A percentile compares a stretch with the other conserved stretches of the same genome.
Evolutionary conservation across 495 filamentous ascomycete species (phyloP).

Genomic region (Tuber umbilicatum): DNA sequence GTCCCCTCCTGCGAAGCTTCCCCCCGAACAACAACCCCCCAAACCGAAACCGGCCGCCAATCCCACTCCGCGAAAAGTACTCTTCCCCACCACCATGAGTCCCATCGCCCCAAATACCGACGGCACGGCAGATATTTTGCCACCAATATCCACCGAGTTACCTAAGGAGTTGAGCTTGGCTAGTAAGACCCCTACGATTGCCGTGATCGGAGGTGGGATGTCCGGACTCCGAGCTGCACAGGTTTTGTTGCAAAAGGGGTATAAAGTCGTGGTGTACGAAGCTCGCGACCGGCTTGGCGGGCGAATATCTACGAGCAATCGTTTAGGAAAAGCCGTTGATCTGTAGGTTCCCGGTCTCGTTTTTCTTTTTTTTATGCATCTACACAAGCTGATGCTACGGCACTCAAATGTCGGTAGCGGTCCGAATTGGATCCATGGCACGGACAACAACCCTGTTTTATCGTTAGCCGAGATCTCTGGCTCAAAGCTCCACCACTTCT

Average conservation of each 20-base stretch:
- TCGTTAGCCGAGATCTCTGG: conserved; percentile 64
- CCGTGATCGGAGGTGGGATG: conserved; percentile 78
- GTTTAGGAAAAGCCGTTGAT: conserved; percentile 48
- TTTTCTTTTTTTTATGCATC: conserved; percentile 6
- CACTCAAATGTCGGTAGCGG: conserved; percentile 51
- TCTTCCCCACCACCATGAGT: conserved; percentile 2
- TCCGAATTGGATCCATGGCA: conserved; percentile 94
- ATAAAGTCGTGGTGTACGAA: conserved; percentile 77
- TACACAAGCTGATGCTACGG: not conserved
- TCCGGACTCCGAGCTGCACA: conserved; percentile 85
- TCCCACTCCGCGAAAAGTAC: not conserved
- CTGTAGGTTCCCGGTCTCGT: conserved; percentile 45
- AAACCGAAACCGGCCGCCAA: not conserved
- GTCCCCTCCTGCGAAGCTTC: not conserved
- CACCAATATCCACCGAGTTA: not conserved
- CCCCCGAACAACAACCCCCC: not conserved
- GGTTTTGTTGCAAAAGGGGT: conserved; percentile 68
- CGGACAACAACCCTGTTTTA: conserved; percentile 74
- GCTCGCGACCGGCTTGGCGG: conserved; percentile 78
- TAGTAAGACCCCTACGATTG: conserved; percentile 46
- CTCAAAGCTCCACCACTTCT: conserved; percentile 55
- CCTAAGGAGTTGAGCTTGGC: conserved; percentile 14
- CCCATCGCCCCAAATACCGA: conserved; percentile 5
- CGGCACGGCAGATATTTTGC: conserved; percentile 7
- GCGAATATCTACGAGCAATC: conserved; percentile 51